Evolutionary conservation across 768 basidiomycete genomes (phyloP), one percentile per base, ranked within the genome.

Genomic region (Psilocybe cyanescens): DNA sequence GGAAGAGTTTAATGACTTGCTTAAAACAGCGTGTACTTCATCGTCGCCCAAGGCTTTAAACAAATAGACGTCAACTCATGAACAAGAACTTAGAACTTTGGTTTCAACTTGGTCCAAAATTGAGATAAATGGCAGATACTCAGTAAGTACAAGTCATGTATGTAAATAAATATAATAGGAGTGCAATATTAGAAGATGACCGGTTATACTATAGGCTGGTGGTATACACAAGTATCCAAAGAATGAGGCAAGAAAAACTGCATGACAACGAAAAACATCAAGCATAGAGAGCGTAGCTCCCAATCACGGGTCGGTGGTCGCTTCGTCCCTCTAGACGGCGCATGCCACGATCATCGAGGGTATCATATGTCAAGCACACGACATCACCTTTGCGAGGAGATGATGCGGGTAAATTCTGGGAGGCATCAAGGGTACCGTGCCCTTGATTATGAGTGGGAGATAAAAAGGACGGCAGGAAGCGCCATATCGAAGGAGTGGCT

Each of bases 301-400:
- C 91, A 62, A 92, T 85, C n/a, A 95, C 92, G 0, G 93, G 93
- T 39, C 93, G 77, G 70, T 95, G 93, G 72, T 95, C 93, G 65
- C 89, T 91, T 46, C 89, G 82, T 14, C 90, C 93, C 71, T 91
- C 89, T 57, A 96, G 72, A 59, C 83, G 79, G 44, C 86, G 81
- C 89, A 96, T 94, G 6, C 78, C 85, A 31, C 80, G 78, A 70
- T 96, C 92, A 63, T 90, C 86, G 17, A 95, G 79, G 12, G 89
- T 91, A 63, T 83, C 75, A 69, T 96, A 96, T 46, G 76, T 75
- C 3, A 94, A 71, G 68, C 91, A 92, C 6, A 87, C 74, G 2
- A 96, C 80, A 49, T 94, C 91, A 2, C 94, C 94, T 64, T 78
- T 85, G 37, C 76, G 69, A 46, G 79, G 83, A 2, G 68, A 68